Base-by-base conservation (phyloP, 768 basidiomycete species). In the Dioszegia crocea region DNA sequence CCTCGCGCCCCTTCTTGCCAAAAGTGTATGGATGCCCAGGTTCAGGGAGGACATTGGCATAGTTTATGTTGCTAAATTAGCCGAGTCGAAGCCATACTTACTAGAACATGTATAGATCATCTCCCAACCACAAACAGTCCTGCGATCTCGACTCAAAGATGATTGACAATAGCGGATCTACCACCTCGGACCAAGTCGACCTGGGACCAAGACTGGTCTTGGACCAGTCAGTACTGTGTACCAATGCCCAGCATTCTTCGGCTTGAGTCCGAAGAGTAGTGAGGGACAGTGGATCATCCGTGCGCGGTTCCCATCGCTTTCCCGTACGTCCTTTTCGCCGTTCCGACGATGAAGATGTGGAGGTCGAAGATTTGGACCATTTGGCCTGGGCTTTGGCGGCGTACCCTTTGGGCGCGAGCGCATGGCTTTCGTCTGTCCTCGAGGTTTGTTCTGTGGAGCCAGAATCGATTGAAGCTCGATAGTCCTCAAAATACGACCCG, bases 91-190 rank as follows among this genome's bases (percentile, higher is more conserved):
- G n/a, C 16, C 3, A 36, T 1, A 52, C 70, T 56, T 27, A 68
- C 67, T 73, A 73, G 9, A 73, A 29, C 52, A 65, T 36, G 16
- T 56, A 26, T 1, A 70, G 55, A 27, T 70, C 68, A 1, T 68
- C 61, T 16, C 71, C 71, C 1, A 73, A 47, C 71, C 71, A 73
- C 6, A 66, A 17, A 17, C 39, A 52, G 41, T 68, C 68, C 26
- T 63, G 58, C 10, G 64, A 47, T 30, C 40, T 48, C 23, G 65
- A 63, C 46, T 61, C 56, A 36, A 73, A 68, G 3, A 56, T 51
- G 27, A 73, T 49, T 1, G 66, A 65, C 14, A 73, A 36, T 1
- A 73, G 10, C 1, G 66, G 62, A 52, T 70, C 66, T 14, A 69
- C 30, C 19, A 19, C 46, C 2, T 68, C 66, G 10, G 53, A 43